phyloP scores from a whole-genome alignment of 306 rosid species.

The Arachis hypogaea region DNA sequence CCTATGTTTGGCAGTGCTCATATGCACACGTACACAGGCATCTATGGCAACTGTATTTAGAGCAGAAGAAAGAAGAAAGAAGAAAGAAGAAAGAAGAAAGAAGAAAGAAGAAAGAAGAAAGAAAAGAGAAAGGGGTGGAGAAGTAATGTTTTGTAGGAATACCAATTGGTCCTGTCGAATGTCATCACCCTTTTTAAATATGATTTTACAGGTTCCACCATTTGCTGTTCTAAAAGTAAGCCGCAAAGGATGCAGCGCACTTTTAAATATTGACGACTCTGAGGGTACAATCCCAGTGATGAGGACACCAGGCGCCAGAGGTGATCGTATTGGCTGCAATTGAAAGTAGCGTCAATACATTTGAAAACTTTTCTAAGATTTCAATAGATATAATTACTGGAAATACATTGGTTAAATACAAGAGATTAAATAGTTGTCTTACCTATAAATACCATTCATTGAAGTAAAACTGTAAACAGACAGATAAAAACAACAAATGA shows the following conservation, averaged over 20 bases:
- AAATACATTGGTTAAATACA: constrained; percentile 16
- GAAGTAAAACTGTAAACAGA: constrained; percentile 2
- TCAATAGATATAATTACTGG: constrained; percentile 17
- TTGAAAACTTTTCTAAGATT: constrained; percentile 29
- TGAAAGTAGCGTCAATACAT: constrained; percentile 36
- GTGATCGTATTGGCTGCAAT: constrained; percentile 89
- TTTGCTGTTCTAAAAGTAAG: constrained; percentile 83
- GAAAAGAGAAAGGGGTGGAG: too few relatives aligned
- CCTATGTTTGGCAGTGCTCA: constrained; percentile 2
- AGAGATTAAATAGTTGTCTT: constrained; percentile 9
- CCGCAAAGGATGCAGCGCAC: constrained; percentile 96
- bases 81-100: constrained; percentile 22
- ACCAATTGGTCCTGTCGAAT: constrained; percentile 98
- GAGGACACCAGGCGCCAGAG: constrained; percentile 82
- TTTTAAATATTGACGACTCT: constrained; percentile 93
- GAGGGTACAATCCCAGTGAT: constrained; percentile 86
- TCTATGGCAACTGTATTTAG: constrained; percentile 9
- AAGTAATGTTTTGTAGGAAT: constrained; percentile 35
- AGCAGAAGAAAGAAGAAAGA: constrained; percentile 32
- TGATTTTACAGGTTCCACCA: constrained; percentile 79
- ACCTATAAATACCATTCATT: constrained; percentile 31
- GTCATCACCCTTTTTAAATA: constrained; percentile 96
- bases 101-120: constrained; percentile 19
- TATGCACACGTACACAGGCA: constrained; percentile 8
- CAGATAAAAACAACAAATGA: constrained; percentile 22